phyloP scores from a whole-genome alignment of 805 yeast species.

The Cyberlindnera meyerae region DNA sequence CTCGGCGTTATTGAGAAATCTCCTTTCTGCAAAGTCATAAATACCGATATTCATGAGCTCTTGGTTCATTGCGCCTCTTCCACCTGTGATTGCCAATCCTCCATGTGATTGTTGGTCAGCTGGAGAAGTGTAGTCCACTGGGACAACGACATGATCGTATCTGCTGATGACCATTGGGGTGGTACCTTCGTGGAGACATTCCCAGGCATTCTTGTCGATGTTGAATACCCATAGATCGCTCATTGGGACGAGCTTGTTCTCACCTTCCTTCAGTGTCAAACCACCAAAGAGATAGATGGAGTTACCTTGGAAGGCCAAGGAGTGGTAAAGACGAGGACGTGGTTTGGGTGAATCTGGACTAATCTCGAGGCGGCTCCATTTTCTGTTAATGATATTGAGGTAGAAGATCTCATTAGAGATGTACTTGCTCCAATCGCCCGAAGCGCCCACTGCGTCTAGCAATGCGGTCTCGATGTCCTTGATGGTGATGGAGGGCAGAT shows the following conservation, averaged over 20 bases:
- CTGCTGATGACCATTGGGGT: slow-evolving; percentile 35
- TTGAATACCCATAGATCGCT: slow-evolving; percentile 72
- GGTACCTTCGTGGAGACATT: slow-evolving; percentile 41
- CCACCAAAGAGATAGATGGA: slow-evolving; percentile 66
- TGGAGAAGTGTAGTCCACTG: slow-evolving; percentile 34
- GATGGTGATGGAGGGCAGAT: slow-evolving; percentile 10
- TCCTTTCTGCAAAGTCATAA: slow-evolving; percentile 41
- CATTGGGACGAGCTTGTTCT: slow-evolving; percentile 38
- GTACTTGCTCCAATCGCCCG: slow-evolving; percentile 7
- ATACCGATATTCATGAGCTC: slow-evolving; percentile 30
- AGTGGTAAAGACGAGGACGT: slow-evolving; percentile 49
- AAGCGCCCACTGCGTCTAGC: slow-evolving; percentile 1
- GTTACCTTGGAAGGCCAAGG: slow-evolving; percentile 46
- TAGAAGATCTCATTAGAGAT: slow-evolving; percentile 62
- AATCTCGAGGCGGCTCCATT: slow-evolving; percentile 46
- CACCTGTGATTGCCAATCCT: slow-evolving; percentile 53
- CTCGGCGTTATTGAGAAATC: slow-evolving; percentile 18
- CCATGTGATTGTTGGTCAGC: slow-evolving; percentile 36
- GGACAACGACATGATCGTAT: slow-evolving; percentile 48
- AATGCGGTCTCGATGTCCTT: slow-evolving; percentile 14
- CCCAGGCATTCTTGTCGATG: slow-evolving; percentile 49
- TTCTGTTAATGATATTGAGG: slow-evolving; percentile 52
- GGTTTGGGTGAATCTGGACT: slow-evolving; percentile 13
- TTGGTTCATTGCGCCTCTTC: slow-evolving; percentile 35
- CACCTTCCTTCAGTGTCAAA: slow-evolving; percentile 35